Base-by-base conservation (phyloP, 1,139 yeast species). In the Suhomyces coccinellae region DNA sequence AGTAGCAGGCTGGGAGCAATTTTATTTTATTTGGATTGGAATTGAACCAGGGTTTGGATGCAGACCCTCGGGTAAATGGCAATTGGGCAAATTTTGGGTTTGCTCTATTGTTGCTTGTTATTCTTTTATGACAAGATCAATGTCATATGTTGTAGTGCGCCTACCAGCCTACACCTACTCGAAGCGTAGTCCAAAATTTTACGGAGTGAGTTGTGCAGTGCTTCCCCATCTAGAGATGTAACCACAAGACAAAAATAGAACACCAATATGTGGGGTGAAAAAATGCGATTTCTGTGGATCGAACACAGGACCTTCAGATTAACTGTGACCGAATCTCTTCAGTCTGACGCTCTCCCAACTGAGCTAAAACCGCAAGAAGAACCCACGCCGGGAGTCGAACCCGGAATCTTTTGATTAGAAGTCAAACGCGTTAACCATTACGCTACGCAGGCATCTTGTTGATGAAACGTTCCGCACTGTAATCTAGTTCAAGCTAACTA, bases 281-380 rank as follows among this genome's bases (percentile, higher is more conserved):
- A 33, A 35, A 45, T 54, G 58, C 58, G 56, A 49, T 50, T 53
- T 54, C 49, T 61, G 79, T 73, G 79, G 79, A 73, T 73, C 77
- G 79, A 73, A 73, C 79, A 73, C 79, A 73, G 75, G 77, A 73
- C 79, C 79, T 73, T 69, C 77, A 72, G 77, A 73, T 73, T 62
- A 63, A 61, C 66, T 63, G 65, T 55, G 66, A 65, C 68, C 53
- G 61, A 61, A 59, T 50, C 43, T 49, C 87, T 83, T 83, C 87
- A 83, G 88, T 83, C 88, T 82, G 85, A 80, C 88, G 89, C 89
- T 83, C 88, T 83, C 88, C 89, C 88, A 79, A 80, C 87, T 83
- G 89, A 83, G 89, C 88, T 73, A 73, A 73, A 72, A 61, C 73
- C 72, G 67, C 67, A 45, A 13, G 17, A 33, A 88, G 47, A 50